Conservation (phyloP, 2,329 filamentous ascomycete species). For the Zopfia rhizophila region DNA sequence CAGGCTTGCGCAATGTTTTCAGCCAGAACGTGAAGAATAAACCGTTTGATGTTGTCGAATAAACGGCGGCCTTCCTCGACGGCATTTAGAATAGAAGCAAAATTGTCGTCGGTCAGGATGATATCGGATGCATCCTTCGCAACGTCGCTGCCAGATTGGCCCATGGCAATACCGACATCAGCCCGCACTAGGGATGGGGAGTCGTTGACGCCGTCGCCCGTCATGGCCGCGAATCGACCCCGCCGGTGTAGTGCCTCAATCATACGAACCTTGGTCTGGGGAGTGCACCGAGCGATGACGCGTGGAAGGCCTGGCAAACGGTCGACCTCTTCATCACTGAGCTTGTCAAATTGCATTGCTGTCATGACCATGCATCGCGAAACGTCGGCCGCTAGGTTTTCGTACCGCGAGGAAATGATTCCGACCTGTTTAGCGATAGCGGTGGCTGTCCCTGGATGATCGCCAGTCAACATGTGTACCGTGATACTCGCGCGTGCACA, state of each 20-base stretch:
- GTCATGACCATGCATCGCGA: conserved; percentile 29
- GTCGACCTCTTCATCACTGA: conserved; percentile 23
- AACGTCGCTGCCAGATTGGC: conserved; percentile 22
- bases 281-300: conserved; percentile 25
- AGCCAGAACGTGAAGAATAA: conserved; percentile 18
- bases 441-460: conserved; percentile 50
- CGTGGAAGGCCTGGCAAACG: conserved; percentile 19
- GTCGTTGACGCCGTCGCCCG: conserved; percentile 40
- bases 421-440: conserved; percentile 52
- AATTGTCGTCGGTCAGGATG: conserved; percentile 36
- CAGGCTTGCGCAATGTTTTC: conserved; percentile 26
- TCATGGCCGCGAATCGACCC: conserved; percentile 35
- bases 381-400: conserved; percentile 44
- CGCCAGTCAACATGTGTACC: conserved; percentile 55
- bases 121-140: conserved; percentile 34
- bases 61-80: conserved; percentile 34
- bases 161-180: conserved; percentile 37
- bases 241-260: conserved; percentile 40
- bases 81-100: conserved; percentile 35
- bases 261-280: conserved; percentile 25
- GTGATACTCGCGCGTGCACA: no score
- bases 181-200: conserved; percentile 29
- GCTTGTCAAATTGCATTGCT: conserved; percentile 21
- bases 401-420: conserved; percentile 37
- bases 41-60: conserved; percentile 35